These are phyloP conservation scores for Przewalskia tangutica DNA, from an alignment of 257 asterid genomes.

Conservation along the genomic window DNA sequence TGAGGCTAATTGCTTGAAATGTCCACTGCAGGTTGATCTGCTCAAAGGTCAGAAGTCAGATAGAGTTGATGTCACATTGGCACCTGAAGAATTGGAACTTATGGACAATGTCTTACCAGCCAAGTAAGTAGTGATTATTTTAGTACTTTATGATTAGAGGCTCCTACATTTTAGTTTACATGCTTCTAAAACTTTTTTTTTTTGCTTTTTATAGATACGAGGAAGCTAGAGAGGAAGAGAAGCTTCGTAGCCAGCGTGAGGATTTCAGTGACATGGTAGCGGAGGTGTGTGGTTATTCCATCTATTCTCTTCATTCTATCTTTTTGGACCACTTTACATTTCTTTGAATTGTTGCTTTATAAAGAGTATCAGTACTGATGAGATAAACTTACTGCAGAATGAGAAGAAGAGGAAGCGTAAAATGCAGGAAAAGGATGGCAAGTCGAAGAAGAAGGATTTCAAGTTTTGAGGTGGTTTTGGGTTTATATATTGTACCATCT, in stretches of 20 bases:
- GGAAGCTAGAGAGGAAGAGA: constrained; percentile 99
- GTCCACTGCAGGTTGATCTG: constrained; percentile 60
- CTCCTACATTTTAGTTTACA: background rate
- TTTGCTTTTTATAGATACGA: constrained; percentile 45
- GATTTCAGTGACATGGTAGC: constrained; percentile 99
- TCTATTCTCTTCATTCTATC: background rate
- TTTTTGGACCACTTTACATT: background rate
- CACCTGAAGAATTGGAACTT: constrained; percentile 83
- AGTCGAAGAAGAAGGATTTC: constrained; percentile 92
- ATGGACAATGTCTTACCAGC: constrained; percentile 95
- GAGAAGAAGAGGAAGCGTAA: constrained; percentile 83
- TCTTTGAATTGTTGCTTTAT: background rate
- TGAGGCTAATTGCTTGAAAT: background rate
- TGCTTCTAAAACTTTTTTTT: background rate
- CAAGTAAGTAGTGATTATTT: constrained; percentile 36
- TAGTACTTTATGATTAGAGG: background rate
- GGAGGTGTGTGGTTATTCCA: constrained; percentile 39
- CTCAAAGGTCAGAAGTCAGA: constrained; percentile 90
- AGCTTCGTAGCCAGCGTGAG: constrained; percentile 73
- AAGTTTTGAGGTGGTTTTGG: constrained; percentile 32
- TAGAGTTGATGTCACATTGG: constrained; percentile 80
- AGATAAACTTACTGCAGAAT: constrained; percentile 38
- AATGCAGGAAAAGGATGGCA: constrained; percentile 84
- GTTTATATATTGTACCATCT: background rate
- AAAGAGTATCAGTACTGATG: background rate